phyloP scores from a whole-genome alignment of 129 eudicot species.

The Escallonia rubra region DNA sequence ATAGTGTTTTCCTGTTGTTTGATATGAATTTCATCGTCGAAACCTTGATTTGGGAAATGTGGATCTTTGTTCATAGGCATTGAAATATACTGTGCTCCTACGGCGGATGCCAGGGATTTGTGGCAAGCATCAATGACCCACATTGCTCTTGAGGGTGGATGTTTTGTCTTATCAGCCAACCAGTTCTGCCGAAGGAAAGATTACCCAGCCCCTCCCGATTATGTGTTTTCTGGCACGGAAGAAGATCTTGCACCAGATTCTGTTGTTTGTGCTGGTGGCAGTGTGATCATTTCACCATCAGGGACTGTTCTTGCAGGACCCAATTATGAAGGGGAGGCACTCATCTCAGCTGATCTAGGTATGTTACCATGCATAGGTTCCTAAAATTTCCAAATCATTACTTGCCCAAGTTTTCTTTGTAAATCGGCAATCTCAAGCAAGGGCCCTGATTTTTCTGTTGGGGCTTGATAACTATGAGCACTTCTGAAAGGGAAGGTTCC shows the following conservation, averaged over 20 bases:
- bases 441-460: no score
- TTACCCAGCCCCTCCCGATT: slow-evolving; percentile 95
- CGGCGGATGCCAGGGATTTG: slow-evolving; percentile 92
- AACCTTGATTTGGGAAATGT: background rate
- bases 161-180: slow-evolving; percentile 89
- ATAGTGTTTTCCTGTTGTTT: no score
- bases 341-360: slow-evolving; percentile 93
- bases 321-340: slow-evolving; percentile 90
- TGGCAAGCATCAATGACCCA: slow-evolving; percentile 99
- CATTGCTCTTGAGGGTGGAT: slow-evolving; percentile 97
- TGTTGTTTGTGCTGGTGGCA: slow-evolving; percentile 94
- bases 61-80: slow-evolving; percentile 47
- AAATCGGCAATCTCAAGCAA: background rate
- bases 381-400: background rate
- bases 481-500: no score
- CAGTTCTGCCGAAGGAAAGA: slow-evolving; percentile 93
- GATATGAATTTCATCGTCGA: background rate
- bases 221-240: slow-evolving; percentile 56
- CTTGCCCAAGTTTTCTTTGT: background rate
- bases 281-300: slow-evolving; percentile 88
- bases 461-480: no score
- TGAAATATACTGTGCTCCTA: slow-evolving; percentile 97
- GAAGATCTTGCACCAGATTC: slow-evolving; percentile 83
- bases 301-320: slow-evolving; percentile 92
- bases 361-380: background rate